Base-by-base conservation (phyloP, 116 monocot species). In the Zostera marina region DNA sequence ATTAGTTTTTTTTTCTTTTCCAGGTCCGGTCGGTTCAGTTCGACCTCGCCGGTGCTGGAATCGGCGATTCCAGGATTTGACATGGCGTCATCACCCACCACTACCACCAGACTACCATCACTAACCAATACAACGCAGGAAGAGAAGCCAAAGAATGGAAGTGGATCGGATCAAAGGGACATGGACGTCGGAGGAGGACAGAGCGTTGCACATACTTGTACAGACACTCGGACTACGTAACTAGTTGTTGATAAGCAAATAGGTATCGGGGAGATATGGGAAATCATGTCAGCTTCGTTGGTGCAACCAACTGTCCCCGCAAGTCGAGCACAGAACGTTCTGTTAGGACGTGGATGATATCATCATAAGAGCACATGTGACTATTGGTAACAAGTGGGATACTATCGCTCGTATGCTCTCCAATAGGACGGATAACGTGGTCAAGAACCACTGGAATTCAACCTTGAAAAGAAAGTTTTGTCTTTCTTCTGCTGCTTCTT, bases 391-490 rank as follows among this genome's bases (percentile, higher is more conserved):
- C 77, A 89, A 81, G 73, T 89, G 89, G 89, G 89, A 84, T 24
- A 89, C 89, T 53, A 89, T 89, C 78, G 89, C 89, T 6, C 70
- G 89, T 0, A 65, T 89, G 11, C 66, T 89, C 46, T 66, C 76
- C 19, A 84, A 84, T 23, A 74, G 89, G 1, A 89, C 89, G 43
- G 89, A 89, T 62, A 89, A 89, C 81, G 84, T 84, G 61, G 75
- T 89, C 53, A 89, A 89, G 54, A 89, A 89, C 73, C 89, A 89
- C 73, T 89, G 89, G 89, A 89, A 89, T 72, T 89, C 89, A 42
- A 89, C 89, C 8, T 81, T 89, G 41, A 89, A 89, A 68, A 70
- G 89, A 23, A 89, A 84, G 78, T 72, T 52, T 32, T 32, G 32
- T 5, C 32, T 32, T 32, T 32, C 32, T 32, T 32, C 32, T 32